Percentiles rank a stretch among this genome's conserved stretches.
Evolutionary conservation across 352 stramenopile species (phyloP).

Genomic region (Lagenidium giganteum): DNA sequence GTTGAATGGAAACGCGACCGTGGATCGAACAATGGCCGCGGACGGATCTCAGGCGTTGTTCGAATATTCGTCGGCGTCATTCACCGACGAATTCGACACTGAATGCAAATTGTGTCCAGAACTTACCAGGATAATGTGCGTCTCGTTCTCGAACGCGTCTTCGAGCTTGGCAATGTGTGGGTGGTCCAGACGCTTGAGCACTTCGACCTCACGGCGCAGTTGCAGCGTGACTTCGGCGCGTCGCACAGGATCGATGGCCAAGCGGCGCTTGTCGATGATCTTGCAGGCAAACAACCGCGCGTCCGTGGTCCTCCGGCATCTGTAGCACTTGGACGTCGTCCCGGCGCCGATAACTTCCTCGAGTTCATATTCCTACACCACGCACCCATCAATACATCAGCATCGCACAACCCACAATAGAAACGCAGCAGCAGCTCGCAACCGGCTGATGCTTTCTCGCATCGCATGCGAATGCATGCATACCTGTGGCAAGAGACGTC

Average conservation of each 20-base stretch:
- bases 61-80: background rate
- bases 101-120: too few relatives aligned
- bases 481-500: conserved; percentile 15
- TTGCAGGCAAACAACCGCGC: conserved; percentile 61
- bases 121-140: conserved; percentile 49
- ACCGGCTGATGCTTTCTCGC: too few relatives aligned
- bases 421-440: too few relatives aligned
- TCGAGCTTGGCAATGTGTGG: conserved; percentile 67
- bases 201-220: conserved; percentile 57
- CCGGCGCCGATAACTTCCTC: conserved; percentile 59
- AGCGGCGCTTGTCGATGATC: conserved; percentile 66
- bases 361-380: conserved; percentile 44
- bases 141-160: conserved; percentile 61
- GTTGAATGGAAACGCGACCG: too few relatives aligned
- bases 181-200: conserved; percentile 57
- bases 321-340: conserved; percentile 72
- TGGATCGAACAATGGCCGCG: too few relatives aligned
- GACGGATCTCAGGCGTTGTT: too few relatives aligned
- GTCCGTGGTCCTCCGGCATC: conserved; percentile 39
- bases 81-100: too few relatives aligned
- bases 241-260: conserved; percentile 40
- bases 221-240: conserved; percentile 50
- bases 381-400: background rate
- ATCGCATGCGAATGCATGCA: too few relatives aligned
- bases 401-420: background rate